Percentiles rank a stretch among this genome's conserved stretches.
Evolutionary conservation across 495 filamentous ascomycete species (phyloP).

Genomic region (Apiosordaria backusii): DNA sequence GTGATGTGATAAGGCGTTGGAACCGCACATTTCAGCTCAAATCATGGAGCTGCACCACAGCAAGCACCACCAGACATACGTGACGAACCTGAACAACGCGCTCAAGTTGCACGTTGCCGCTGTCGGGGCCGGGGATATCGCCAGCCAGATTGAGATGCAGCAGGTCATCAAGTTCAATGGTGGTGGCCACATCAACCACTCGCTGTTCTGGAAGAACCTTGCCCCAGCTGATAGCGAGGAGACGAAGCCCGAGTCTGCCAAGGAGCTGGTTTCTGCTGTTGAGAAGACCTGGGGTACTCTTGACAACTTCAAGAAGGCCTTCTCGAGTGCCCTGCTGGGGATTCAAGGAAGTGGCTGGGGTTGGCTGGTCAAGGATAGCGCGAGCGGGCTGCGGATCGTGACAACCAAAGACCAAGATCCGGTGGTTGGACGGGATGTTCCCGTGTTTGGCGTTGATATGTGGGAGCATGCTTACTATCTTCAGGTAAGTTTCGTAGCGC

Average conservation of each 20-base stretch:
- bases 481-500: conserved; percentile 74
- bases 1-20: conserved; percentile 59
- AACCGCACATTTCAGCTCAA: conserved; percentile 83
- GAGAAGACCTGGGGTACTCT: conserved; percentile 62
- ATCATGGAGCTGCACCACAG: conserved; percentile 89
- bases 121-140: conserved; percentile 40
- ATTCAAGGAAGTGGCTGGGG: conserved; percentile 68
- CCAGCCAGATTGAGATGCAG: conserved; percentile 70
- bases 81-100: conserved; percentile 65
- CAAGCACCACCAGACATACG: conserved; percentile 72
- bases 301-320: conserved; percentile 68
- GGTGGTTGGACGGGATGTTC: conserved; percentile 79
- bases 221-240: conserved; percentile 65
- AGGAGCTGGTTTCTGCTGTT: conserved; percentile 60
- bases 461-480: conserved; percentile 77
- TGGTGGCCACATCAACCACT: conserved; percentile 89
- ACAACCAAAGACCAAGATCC: conserved; percentile 92
- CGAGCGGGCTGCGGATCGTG: conserved; percentile 66
- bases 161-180: conserved; percentile 84
- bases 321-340: conserved; percentile 63
- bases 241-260: conserved; percentile 58
- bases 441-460: conserved; percentile 90
- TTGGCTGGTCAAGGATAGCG: conserved; percentile 80
- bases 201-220: conserved; percentile 90
- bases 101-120: conserved; percentile 53